Percentiles rank a stretch among this genome's conserved stretches.
Evolutionary conservation across 2,329 filamentous ascomycete genomes (phyloP).

Genomic region (Cladosporium sp.): DNA sequence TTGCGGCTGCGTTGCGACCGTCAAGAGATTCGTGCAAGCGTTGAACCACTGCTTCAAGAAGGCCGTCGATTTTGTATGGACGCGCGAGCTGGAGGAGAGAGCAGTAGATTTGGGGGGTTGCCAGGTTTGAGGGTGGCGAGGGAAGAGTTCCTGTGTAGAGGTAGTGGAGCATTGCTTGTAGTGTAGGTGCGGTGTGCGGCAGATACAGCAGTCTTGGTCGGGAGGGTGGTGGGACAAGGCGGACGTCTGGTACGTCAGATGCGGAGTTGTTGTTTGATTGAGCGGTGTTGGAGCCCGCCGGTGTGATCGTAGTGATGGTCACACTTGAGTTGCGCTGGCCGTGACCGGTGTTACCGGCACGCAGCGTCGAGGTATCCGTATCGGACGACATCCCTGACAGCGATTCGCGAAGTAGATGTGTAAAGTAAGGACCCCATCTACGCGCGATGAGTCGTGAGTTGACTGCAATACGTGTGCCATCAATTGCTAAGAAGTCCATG

Average conservation of each 20-base stretch:
- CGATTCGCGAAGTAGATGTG: conserved; percentile 81
- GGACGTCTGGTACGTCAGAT: conserved; percentile 49
- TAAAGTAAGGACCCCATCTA: conserved; percentile 94
- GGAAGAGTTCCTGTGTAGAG: conserved; percentile 91
- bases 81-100: conserved; percentile 89
- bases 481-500: conserved; percentile 93
- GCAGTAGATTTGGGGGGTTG: conserved; percentile 92
- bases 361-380: conserved; percentile 68
- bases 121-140: conserved; percentile 68
- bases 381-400: conserved; percentile 61
- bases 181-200: conserved; percentile 83
- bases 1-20: conserved; percentile 87
- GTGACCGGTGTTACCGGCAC: conserved; percentile 52
- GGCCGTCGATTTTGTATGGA: conserved; percentile 87
- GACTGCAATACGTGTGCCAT: conserved; percentile 85
- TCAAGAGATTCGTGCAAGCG: conserved; percentile 84
- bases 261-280: conserved; percentile 45
- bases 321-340: conserved; percentile 73
- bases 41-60: conserved; percentile 89
- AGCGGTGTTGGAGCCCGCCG: conserved; percentile 34
- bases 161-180: conserved; percentile 87
- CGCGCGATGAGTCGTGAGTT: conserved; percentile 85
- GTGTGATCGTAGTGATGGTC: conserved; percentile 68
- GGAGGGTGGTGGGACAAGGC: conserved; percentile 52
- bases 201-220: conserved; percentile 86